Base-by-base conservation (phyloP, 2,329 filamentous ascomycete species). In the Beauveria varroae region DNA sequence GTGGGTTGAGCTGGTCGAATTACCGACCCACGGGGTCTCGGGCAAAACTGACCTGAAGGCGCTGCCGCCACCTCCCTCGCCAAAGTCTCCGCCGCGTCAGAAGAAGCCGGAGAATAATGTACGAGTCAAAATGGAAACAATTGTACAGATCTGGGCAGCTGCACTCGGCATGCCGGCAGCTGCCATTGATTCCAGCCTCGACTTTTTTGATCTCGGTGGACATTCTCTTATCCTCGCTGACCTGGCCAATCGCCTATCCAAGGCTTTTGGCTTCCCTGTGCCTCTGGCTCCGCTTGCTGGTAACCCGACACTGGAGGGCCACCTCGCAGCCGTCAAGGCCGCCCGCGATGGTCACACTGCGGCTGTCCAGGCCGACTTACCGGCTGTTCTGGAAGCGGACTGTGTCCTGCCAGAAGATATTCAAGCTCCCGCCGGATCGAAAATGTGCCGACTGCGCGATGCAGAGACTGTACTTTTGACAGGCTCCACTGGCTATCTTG, bases 131-230 rank as follows among this genome's bases (percentile, higher is more conserved):
- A 79, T 87, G 60, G 81, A 88, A 54, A 83, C 86, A 18, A 84
- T 93, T 41, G 83, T 87, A 16, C 83, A 87, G 66, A 79, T 88
- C 59, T 93, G 90, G 90, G 87, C 89, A 2, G 79, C 84, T 2
- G 83, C 86, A 28, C 78, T 93, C 16, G 86, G 87, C 64, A 81
- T 88, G n/a, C 81, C 87, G 0, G 75, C 79, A 10, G 80, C 74
- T 46, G 78, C 82, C 22, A 83, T 93, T 26, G 88, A 87, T 69
- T 82, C 78, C 1, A 86, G 90, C 64, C 86, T 91, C 70, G 88
- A 86, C 71, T 93, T 93, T 73, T 93, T 93, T 70, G 90, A 93
- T 63, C 77, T 93, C 1, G 90, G 90, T 41, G 90, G 90, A 0
- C 90, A 93, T 72, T 92, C 89, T 0, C 75, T 93, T 58, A 85